Evolutionary conservation across 2,329 filamentous ascomycete genomes (phyloP).

Genomic region (Erysiphe neolycopersici): DNA sequence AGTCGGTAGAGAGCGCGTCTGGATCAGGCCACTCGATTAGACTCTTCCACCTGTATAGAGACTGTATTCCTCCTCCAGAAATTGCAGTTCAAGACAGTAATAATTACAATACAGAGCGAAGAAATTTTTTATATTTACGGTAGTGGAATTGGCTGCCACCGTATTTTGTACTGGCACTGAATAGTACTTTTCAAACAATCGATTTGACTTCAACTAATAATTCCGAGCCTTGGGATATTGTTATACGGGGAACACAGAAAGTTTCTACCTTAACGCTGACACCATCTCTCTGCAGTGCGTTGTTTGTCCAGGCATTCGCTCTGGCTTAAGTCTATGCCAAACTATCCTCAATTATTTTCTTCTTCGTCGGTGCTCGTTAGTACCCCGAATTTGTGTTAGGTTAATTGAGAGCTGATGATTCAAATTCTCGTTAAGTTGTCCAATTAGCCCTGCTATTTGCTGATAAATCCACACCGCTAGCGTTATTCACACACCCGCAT

Average conservation of each 20-base stretch:
- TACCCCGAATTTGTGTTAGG: not conserved
- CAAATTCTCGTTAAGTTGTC: conserved; percentile 8
- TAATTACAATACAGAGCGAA: not conserved
- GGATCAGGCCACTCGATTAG: conserved; percentile 1
- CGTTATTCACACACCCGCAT: not conserved
- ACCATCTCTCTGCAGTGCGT: not conserved
- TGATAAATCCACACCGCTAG: conserved; percentile 1
- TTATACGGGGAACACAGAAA: not conserved
- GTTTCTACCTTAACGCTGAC: not conserved
- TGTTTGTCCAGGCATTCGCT: not conserved
- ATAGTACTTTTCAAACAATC: not conserved
- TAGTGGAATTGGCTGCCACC: not conserved
- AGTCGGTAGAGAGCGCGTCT: conserved; percentile 1
- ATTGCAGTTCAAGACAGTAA: not conserved
- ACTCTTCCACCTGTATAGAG: conserved; percentile 1
- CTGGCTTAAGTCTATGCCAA: not conserved
- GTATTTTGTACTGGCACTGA: conserved; percentile 1
- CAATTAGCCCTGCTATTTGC: conserved; percentile 3
- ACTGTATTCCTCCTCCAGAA: not conserved
- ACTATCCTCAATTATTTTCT: not conserved
- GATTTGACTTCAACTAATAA: not conserved
- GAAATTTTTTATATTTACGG: not conserved
- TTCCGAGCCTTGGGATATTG: not conserved
- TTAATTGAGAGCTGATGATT: conserved; percentile 8
- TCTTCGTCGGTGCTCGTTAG: conserved; percentile 1